These are phyloP conservation scores for Trichophyton benhamiae DNA, from an alignment of 2,329 filamentous ascomycete species.

Conservation along the genomic window DNA sequence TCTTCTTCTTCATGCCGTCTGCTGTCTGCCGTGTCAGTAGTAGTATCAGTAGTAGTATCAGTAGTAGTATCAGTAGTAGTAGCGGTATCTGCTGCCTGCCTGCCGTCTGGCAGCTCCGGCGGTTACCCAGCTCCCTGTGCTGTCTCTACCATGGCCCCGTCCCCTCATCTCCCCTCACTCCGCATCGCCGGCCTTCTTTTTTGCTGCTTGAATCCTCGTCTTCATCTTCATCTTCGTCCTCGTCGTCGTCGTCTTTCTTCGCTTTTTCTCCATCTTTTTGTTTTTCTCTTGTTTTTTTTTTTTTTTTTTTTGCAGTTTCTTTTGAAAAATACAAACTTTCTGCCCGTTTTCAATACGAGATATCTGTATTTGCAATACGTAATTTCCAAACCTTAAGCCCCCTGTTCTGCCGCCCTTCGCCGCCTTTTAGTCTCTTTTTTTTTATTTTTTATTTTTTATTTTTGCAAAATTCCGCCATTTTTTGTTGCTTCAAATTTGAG, in stretches of 20 bases:
- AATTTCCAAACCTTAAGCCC: not conserved
- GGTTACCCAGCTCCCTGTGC: not conserved
- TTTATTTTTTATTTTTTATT: slow-evolving; percentile 7
- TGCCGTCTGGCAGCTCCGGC: not conserved
- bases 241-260: not conserved
- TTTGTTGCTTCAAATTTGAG: not conserved
- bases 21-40: not conserved
- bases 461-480: not conserved
- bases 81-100: not conserved
- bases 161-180: not conserved
- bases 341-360: not conserved
- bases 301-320: slow-evolving; percentile 4
- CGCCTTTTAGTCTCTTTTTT: slow-evolving; percentile 10
- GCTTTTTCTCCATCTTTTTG: slow-evolving; percentile 4
- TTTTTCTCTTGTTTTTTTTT: slow-evolving; percentile 8
- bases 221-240: not conserved
- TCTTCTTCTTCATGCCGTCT: not conserved
- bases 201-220: not conserved
- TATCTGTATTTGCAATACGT: slow-evolving; percentile 3
- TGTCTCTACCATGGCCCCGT: not conserved
- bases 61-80: too few species aligned
- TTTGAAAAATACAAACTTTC: not conserved
- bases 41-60: too few species aligned
- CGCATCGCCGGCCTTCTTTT: not conserved
- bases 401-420: slow-evolving; percentile 2